phyloP scores from a whole-genome alignment of 1,284 basidiomycete genomes.

The Boletus semigastroideus region DNA sequence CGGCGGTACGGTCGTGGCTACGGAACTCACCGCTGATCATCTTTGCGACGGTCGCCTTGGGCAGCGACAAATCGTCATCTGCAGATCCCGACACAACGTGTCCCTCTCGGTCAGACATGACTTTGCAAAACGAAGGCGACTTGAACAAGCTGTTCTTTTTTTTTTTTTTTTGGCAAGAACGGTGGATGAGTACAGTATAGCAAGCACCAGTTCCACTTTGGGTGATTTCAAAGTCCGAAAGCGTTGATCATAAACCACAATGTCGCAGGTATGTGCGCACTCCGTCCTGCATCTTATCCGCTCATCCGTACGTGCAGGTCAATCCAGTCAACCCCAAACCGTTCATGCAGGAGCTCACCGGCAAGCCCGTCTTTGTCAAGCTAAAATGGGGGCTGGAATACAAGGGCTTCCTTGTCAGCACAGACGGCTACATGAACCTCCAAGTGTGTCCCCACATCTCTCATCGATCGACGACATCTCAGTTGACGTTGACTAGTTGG shows the following conservation, averaged over 20 bases:
- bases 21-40: constrained; percentile 79
- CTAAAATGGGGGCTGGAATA: constrained; percentile 99
- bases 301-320: constrained; percentile 50
- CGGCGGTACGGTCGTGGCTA: not conserved
- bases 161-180: not conserved
- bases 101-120: constrained; percentile 87
- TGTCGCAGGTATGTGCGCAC: constrained; percentile 43
- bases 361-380: constrained; percentile 92
- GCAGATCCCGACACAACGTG: constrained; percentile 55
- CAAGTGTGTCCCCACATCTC: constrained; percentile 61
- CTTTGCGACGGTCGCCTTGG: constrained; percentile 97
- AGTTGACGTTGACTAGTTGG: constrained; percentile 43
- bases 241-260: constrained; percentile 14
- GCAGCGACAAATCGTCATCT: constrained; percentile 93
- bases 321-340: constrained; percentile 98
- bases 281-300: not conserved
- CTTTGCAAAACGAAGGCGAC: constrained; percentile 6
- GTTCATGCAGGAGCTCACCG: constrained; percentile 97
- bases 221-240: constrained; percentile 53
- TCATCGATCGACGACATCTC: not conserved
- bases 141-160: not conserved
- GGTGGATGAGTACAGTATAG: not conserved
- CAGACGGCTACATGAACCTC: constrained; percentile 99
- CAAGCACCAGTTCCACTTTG: constrained; percentile 2
- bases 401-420: constrained; percentile 98